Evolutionary conservation across 164 flowering plant species (phyloP), one percentile per base, ranked within the genome.

Genomic region (Litsea cubeba): DNA sequence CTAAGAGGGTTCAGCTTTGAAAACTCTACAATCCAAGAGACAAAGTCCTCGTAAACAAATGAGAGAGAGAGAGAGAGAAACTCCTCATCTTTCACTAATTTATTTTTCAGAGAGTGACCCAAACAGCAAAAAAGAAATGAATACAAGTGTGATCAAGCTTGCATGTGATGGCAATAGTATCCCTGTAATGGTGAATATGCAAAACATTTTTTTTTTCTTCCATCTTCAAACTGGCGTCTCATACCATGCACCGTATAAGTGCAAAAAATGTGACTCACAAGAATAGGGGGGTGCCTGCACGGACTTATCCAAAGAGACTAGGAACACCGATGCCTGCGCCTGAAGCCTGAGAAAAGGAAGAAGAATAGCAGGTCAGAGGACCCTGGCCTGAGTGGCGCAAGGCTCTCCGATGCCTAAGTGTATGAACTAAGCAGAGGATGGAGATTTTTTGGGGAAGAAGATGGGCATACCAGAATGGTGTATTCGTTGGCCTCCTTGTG

Each of bases 1-100:
- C 87, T 81, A 50, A 91, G 76, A 2, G 97, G 97, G 83, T 89
- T 94, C 68, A 94, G 83, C 85, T 87, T 81, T 40, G 64, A 22
- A 78, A 87, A 94, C 66, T 95, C 98, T 94, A 72, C 71, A 58
- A 20, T 24, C 51, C 57, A 57, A 30, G 15, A 26, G 54, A 65
- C 11, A 17, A 63, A 22, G 26, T 63, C 14, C 66, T 63, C 4
- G 10, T 18, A 22, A 10, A 22, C 0, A 20, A 63, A 24, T 63
- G 0, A 62, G 12, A 62, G 11, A 62, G n/a, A 62, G n/a, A 23
- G 12, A 10, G n/a, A 62, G 10, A 23, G 2, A 20, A 0, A 54
- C n/a, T 15, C n/a, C 6, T 12, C 60, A 14, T 14, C n/a, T 54
- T 54, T 15, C 60, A 54, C 1, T 15, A 54, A 54, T 15, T 20